Conservation (phyloP, 2,329 filamentous ascomycete species). For the Aspergillus brasiliensis region DNA sequence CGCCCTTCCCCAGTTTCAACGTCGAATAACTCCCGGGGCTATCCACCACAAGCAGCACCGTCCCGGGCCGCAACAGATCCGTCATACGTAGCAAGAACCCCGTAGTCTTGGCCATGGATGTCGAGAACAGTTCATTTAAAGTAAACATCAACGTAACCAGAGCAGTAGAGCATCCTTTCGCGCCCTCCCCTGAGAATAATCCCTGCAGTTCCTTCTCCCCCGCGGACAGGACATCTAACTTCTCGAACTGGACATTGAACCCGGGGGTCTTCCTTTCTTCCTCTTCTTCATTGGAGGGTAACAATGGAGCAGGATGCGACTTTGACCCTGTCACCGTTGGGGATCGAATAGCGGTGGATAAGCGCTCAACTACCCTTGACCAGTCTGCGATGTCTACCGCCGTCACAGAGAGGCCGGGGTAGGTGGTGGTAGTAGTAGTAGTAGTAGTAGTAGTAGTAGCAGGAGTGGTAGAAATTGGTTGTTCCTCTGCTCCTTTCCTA, state of each 20-base stretch:
- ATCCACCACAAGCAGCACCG: constrained; percentile 82
- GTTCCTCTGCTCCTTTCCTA: not conserved
- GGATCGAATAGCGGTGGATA: constrained; percentile 59
- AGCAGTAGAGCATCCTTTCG: constrained; percentile 31
- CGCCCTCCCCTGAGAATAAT: constrained; percentile 22
- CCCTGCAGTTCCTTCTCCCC: constrained; percentile 42
- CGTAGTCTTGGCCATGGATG: constrained; percentile 74
- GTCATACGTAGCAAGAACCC: constrained; percentile 72
- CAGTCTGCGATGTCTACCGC: constrained; percentile 86
- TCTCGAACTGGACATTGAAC: constrained; percentile 47
- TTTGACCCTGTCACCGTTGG: constrained; percentile 30
- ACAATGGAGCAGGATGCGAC: constrained; percentile 33
- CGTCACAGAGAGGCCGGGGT: constrained; percentile 49
- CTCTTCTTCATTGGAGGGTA: not conserved
- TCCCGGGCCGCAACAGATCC: constrained; percentile 56
- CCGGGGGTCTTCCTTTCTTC: too few relatives aligned
- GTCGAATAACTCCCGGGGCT: constrained; percentile 93
- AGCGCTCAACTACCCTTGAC: constrained; percentile 61
- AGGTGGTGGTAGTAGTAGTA: not conserved
- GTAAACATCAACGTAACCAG: constrained; percentile 90
- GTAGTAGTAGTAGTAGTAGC: not conserved
- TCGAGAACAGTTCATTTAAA: constrained; percentile 88
- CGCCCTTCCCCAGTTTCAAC: constrained; percentile 64
- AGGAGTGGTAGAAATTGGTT: not conserved
- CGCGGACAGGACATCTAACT: constrained; percentile 54